Base-by-base conservation (phyloP, 2,329 filamentous ascomycete species). In the Tolypocladium amazonense region DNA sequence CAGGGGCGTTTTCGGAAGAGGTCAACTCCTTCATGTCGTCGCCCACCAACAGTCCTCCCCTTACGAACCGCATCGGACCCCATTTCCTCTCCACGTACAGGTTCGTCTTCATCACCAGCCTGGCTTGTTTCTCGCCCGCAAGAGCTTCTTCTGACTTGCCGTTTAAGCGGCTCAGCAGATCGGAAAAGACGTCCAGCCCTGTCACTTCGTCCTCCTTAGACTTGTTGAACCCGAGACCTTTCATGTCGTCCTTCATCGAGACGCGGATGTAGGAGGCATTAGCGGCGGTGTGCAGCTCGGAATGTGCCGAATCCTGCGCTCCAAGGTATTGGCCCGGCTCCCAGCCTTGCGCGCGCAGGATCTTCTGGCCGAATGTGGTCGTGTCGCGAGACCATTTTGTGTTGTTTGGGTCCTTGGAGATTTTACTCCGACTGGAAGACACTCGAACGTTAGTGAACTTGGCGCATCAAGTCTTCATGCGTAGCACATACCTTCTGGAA, bases 341-440 rank as follows among this genome's bases (percentile, higher is more conserved):
- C 94, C 94, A 99, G 64, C 94, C 94, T 69, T 97, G 92, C 20
- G 88, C 81, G 56, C 87, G 85, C 69, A 99, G 86, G 66, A 97
- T 93, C 70, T 87, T 90, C 73, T 96, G 92, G 66, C 94, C 94
- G 72, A 94, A 97, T 58, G 86, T 87, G 60, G 82, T 83, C 64
- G 88, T 90, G 71, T 92, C 88, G 68, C 88, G 87, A 60, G 88
- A 87, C 94, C 94, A 99, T 81, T 84, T 86, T 56, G 90, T 96
- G 74, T 97, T 99, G 77, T 97, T 97, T 9, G 94, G 94, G 75
- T 99, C 94, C 71, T 88, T 82, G 65, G 88, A 88, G 70, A 97
- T 86, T 76, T 93, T 96, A 56, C 80, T 67, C 58, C 73, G 72
- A 58, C 74, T 75, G 57, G 4, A n/a, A 18, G 50, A 52, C 33